Evolutionary conservation across 2,329 filamentous ascomycete species (phyloP).

Genomic region (Remersonia thermophila): DNA sequence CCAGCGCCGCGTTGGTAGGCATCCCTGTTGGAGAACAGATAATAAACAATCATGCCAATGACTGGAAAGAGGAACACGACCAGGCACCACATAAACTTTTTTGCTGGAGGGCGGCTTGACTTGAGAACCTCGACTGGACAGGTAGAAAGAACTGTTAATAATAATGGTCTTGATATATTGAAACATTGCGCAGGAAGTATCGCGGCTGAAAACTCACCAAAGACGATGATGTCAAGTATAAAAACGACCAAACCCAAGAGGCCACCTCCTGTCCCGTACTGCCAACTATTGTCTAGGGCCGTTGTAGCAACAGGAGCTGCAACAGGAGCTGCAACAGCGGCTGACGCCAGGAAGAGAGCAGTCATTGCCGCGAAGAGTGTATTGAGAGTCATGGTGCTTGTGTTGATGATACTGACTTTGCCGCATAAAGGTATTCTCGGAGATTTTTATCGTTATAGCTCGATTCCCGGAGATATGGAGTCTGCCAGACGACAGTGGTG

Average conservation of each 20-base stretch:
- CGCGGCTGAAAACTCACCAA: slow-evolving; percentile 33
- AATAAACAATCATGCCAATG: slow-evolving; percentile 50
- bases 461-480: no score
- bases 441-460: no score
- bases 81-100: slow-evolving; percentile 51
- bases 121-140: slow-evolving; percentile 52
- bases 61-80: slow-evolving; percentile 54
- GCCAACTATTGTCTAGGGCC: slow-evolving; percentile 32
- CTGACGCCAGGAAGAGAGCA: slow-evolving; percentile 1
- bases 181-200: background rate
- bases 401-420: background rate
- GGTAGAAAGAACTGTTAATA: no score
- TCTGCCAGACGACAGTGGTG: no score
- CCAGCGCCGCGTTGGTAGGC: slow-evolving; percentile 38
- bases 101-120: slow-evolving; percentile 43
- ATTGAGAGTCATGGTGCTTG: slow-evolving; percentile 23
- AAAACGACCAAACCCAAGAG: slow-evolving; percentile 49
- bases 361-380: slow-evolving; percentile 23
- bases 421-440: no score
- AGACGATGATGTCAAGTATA: slow-evolving; percentile 50
- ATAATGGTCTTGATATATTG: slow-evolving; percentile 13
- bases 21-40: slow-evolving; percentile 49
- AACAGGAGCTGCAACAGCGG: background rate
- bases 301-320: background rate
- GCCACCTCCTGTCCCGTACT: slow-evolving; percentile 49